These are phyloP conservation scores for Monilinia laxa DNA, from an alignment of 2,329 filamentous ascomycete species.

Conservation along the genomic window DNA sequence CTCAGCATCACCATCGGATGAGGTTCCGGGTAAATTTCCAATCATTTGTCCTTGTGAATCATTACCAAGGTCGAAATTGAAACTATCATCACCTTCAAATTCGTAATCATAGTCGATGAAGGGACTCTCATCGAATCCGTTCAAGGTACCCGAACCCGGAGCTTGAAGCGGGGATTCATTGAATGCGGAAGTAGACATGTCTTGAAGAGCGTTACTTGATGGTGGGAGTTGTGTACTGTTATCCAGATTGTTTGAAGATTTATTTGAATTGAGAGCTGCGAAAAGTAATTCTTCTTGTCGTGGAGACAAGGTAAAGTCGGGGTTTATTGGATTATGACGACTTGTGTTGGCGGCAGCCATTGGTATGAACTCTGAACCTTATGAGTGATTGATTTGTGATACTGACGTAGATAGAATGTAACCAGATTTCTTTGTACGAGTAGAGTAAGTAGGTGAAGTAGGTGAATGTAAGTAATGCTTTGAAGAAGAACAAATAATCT, in stretches of 20 bases:
- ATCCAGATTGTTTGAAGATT: constrained; percentile 27
- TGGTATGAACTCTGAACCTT: not conserved
- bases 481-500: not conserved
- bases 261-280: constrained; percentile 72
- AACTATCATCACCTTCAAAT: constrained; percentile 70
- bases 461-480: too few species aligned
- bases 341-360: constrained; percentile 18
- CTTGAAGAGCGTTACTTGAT: constrained; percentile 44
- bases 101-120: constrained; percentile 81
- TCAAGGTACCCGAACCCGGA: constrained; percentile 48
- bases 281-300: constrained; percentile 76
- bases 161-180: constrained; percentile 50
- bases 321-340: constrained; percentile 39
- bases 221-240: constrained; percentile 33
- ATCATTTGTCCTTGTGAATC: constrained; percentile 67
- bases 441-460: too few species aligned
- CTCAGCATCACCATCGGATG: constrained; percentile 47
- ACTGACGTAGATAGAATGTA: constrained; percentile 9
- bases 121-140: constrained; percentile 69
- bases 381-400: constrained; percentile 1
- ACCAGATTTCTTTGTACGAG: not conserved
- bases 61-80: constrained; percentile 57
- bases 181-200: constrained; percentile 50
- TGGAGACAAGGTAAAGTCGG: constrained; percentile 69
- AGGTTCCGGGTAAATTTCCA: constrained; percentile 64